Base-by-base conservation (phyloP, 2,329 filamentous ascomycete genomes). In the Nemania bipapillata region DNA sequence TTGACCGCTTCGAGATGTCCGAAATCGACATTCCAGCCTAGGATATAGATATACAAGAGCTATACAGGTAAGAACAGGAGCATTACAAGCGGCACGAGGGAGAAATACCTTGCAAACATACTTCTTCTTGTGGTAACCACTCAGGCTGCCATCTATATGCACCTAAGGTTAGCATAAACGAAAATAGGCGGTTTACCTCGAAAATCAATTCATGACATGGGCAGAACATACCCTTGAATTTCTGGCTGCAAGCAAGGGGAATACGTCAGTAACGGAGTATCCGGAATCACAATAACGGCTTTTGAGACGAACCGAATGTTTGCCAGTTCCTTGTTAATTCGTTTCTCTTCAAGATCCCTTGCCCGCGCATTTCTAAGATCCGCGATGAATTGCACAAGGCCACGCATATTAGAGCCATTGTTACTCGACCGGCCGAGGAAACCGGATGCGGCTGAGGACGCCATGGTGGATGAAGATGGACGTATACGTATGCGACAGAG, bases 91-190 rank as follows among this genome's bases (percentile, higher is more conserved):
- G 59, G 37, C 12, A n/a, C 6, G 35, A 59, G 49, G 53, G 24
- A 22, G 82, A 89, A 49, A 45, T 83, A 89, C 87, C 85, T 99
- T 99, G 92, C 96, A 99, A 74, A 99, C 96, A 80, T 99, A 99
- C 92, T 99, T 99, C 88, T 99, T 99, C 86, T 96, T 97, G 85
- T 97, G 94, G 79, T 99, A 99, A 73, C 96, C 96, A 79, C 91
- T 97, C 66, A 99, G 85, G 78, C 87, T 96, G 72, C 94, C 94
- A 80, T 96, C 92, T 90, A 67, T 6, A 56, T 28, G 56, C 52
- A 64, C 20, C 15, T 4, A n/a, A 55, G 66, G 80, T 77, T 70
- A 75, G 70, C 24, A 69, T 37, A 53, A 56, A 40, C 37, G 15
- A 11, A 35, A 6, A 35, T 11, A 35, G 6, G 11, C 11, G 32